These are phyloP conservation scores for Didymella segeticola DNA, from an alignment of 2,329 filamentous ascomycete species.

Conservation along the genomic window DNA sequence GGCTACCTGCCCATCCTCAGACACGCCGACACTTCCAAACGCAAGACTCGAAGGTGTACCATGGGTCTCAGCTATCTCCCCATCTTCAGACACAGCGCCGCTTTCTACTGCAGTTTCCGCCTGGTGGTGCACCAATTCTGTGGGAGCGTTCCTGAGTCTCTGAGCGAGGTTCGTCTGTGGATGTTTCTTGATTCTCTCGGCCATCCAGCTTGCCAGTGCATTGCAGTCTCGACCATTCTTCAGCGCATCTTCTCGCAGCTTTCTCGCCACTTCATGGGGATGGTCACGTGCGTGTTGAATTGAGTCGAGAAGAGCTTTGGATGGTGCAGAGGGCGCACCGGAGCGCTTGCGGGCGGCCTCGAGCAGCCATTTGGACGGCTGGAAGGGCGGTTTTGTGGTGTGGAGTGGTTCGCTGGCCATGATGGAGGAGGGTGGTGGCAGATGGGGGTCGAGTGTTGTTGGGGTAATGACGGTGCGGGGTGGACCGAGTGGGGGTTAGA, in stretches of 20 bases:
- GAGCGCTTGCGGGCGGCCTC: conserved; percentile 4
- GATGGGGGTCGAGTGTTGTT: not conserved
- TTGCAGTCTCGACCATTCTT: not conserved
- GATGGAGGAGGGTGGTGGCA: not conserved
- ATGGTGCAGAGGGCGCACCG: not conserved
- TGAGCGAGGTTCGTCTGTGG: not conserved
- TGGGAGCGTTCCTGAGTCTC: not conserved
- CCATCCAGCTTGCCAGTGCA: not conserved
- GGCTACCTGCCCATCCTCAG: no score
- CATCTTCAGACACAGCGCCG: not conserved
- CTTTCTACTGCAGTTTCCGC: not conserved
- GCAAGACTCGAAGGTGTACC: not conserved
- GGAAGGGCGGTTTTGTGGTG: not conserved
- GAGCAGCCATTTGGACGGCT: conserved; percentile 2
- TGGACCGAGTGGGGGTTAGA: no score
- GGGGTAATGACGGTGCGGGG: not conserved
- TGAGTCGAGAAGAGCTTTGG: not conserved
- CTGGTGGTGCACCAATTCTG: not conserved
- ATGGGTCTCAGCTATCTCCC: not conserved
- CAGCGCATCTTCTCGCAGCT: not conserved
- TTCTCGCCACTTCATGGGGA: not conserved
- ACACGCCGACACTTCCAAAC: no score
- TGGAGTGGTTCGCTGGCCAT: not conserved
- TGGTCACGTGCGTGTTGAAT: conserved; percentile 1
- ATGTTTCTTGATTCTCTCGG: not conserved